phyloP scores from a whole-genome alignment of 2,329 filamentous ascomycete species.

The Pseudogymnoascus sp. region DNA sequence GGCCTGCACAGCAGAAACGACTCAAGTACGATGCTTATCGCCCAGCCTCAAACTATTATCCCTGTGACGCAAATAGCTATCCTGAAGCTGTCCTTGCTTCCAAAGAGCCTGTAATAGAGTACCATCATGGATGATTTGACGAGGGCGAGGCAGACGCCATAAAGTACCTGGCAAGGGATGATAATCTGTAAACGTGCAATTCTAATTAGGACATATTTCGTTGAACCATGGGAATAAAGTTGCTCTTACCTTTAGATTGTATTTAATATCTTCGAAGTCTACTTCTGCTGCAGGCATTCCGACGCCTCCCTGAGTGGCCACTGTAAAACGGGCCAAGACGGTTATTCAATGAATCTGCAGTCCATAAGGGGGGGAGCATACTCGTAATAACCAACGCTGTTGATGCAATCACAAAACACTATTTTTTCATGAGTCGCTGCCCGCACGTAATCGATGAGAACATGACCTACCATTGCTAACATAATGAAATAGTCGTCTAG shows the following conservation, averaged over 20 bases:
- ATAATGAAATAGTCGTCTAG: slow-evolving; percentile 13
- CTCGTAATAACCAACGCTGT: slow-evolving; percentile 11
- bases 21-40: slow-evolving; percentile 10
- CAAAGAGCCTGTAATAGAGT: slow-evolving; percentile 14
- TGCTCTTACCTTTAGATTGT: slow-evolving; percentile 11
- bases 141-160: slow-evolving; percentile 11
- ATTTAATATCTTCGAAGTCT: slow-evolving; percentile 2
- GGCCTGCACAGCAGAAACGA: slow-evolving; percentile 13
- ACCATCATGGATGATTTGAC: slow-evolving; percentile 12
- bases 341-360: neutral
- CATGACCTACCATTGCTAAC: slow-evolving; percentile 11
- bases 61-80: slow-evolving; percentile 11
- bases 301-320: slow-evolving; percentile 11
- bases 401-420: slow-evolving; percentile 12
- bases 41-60: slow-evolving; percentile 10
- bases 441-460: neutral
- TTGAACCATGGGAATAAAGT: neutral
- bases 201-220: neutral
- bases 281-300: slow-evolving; percentile 13
- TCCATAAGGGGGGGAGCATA: neutral
- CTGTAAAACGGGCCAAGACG: slow-evolving; percentile 1
- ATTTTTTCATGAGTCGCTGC: neutral
- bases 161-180: slow-evolving; percentile 11
- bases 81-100: slow-evolving; percentile 11
- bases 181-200: slow-evolving; percentile 10